phyloP scores from a whole-genome alignment of 768 basidiomycete genomes.

The Boletus sp. region DNA sequence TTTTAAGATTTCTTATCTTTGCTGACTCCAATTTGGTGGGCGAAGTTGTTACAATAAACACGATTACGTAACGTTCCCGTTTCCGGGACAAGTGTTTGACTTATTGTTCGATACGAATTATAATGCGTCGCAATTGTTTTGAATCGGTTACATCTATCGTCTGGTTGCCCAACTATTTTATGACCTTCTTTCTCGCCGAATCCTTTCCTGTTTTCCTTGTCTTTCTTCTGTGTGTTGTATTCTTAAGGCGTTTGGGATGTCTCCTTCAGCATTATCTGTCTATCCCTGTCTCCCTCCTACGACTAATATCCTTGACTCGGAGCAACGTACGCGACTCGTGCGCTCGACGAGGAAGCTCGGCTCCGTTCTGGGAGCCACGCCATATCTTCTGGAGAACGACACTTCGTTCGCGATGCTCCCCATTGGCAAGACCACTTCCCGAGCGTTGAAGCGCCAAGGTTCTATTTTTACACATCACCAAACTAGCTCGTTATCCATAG shows the following conservation, averaged over 20 bases:
- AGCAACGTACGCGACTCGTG: slow-evolving; percentile 35
- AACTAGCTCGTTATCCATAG: slow-evolving; percentile 19
- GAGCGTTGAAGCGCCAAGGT: slow-evolving; percentile 30
- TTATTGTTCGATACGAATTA: slow-evolving; percentile 1
- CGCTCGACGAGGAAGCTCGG: slow-evolving; percentile 39
- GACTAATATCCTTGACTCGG: slow-evolving; percentile 30
- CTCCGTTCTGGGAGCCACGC: slow-evolving; percentile 37
- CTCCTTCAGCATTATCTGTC: slow-evolving; percentile 16
- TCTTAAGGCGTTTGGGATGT: slow-evolving; percentile 21
- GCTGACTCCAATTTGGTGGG: neutral
- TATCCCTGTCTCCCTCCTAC: slow-evolving; percentile 33
- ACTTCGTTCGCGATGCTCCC: slow-evolving; percentile 22
- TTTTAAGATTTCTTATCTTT: too few relatives aligned
- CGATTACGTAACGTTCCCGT: slow-evolving; percentile 15
- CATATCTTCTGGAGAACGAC: slow-evolving; percentile 32
- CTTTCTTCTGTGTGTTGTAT: neutral
- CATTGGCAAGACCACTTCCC: slow-evolving; percentile 18
- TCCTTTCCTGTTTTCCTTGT: neutral
- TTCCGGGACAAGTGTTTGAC: slow-evolving; percentile 14
- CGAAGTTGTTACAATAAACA: neutral
- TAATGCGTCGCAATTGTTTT: slow-evolving; percentile 5
- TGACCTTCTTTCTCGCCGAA: neutral
- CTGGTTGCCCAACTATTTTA: slow-evolving; percentile 7
- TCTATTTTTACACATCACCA: slow-evolving; percentile 30
- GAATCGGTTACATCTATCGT: neutral